phyloP scores from a whole-genome alignment of 2,329 filamentous ascomycete genomes.

The Septoria petroselini region DNA sequence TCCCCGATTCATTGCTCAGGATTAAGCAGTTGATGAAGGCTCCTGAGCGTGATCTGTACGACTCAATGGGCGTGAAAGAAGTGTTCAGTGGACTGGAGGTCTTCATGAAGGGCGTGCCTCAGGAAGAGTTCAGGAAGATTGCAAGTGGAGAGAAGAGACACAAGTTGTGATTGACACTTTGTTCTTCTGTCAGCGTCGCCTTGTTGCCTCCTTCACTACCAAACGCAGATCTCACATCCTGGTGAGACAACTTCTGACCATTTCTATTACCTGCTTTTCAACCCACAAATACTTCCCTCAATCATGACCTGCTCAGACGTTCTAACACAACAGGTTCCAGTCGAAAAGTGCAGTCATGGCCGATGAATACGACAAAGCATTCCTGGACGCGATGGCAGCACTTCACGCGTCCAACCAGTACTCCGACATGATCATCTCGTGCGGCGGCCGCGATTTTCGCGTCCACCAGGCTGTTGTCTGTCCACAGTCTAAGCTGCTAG shows the following conservation, averaged over 20 bases:
- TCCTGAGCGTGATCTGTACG: constrained; percentile 68
- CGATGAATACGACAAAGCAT: background rate
- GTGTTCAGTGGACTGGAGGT: constrained; percentile 80
- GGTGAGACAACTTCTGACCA: too few species aligned
- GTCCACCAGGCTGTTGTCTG: constrained; percentile 6
- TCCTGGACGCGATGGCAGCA: background rate
- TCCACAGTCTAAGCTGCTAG: background rate
- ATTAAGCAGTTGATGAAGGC: constrained; percentile 81
- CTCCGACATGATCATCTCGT: constrained; percentile 10
- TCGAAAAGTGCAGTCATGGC: background rate
- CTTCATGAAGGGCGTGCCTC: constrained; percentile 76
- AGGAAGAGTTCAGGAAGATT: constrained; percentile 83
- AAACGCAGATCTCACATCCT: too few species aligned
- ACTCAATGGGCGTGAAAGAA: constrained; percentile 76
- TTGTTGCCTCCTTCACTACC: too few species aligned
- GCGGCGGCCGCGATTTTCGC: background rate
- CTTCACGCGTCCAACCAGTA: background rate
- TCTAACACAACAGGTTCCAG: too few species aligned
- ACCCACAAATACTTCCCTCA: too few species aligned
- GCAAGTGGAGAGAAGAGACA: constrained; percentile 88
- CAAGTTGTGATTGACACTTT: constrained; percentile 61
- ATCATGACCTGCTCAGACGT: too few species aligned
- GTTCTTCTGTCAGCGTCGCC: too few species aligned
- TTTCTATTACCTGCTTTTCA: too few species aligned
- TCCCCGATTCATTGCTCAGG: constrained; percentile 70